These are phyloP conservation scores for Rhinocladiella similis DNA, from an alignment of 2,329 filamentous ascomycete species.

Conservation along the genomic window DNA sequence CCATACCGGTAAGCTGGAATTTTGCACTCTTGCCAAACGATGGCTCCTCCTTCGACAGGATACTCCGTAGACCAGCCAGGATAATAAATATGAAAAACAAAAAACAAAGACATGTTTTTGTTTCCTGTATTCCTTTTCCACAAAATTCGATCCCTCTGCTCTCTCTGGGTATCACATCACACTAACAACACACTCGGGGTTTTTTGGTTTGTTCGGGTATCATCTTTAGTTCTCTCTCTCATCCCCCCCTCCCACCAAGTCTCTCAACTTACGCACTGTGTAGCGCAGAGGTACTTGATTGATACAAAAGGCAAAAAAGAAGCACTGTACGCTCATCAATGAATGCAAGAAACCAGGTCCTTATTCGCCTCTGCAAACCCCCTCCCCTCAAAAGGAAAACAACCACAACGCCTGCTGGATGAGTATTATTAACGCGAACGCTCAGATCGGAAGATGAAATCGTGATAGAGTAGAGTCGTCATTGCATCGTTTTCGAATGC, in stretches of 20 bases:
- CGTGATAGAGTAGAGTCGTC: slow-evolving; percentile 13
- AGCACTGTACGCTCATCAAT: not conserved
- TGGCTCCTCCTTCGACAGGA: not conserved
- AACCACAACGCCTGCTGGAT: slow-evolving; percentile 3
- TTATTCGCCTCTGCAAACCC: not conserved
- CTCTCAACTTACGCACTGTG: not conserved
- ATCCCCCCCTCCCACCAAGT: no score
- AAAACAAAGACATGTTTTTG: no score
- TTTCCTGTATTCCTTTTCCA: no score
- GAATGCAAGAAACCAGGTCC: not conserved
- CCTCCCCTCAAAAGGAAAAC: no score
- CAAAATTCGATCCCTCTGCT: no score
- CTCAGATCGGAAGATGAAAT: slow-evolving; percentile 21
- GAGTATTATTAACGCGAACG: slow-evolving; percentile 19
- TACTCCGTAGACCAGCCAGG: not conserved
- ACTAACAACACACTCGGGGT: no score
- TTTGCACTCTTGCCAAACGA: not conserved
- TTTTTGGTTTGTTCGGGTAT: no score
- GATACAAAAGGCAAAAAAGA: not conserved
- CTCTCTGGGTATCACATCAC: no score
- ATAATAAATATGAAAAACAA: no score
- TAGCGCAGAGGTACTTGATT: not conserved
- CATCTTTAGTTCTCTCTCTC: no score
- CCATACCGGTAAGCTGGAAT: not conserved
- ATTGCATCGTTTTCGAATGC: slow-evolving; percentile 22